Percentiles rank a stretch among this genome's conserved stretches.
phyloP scores from a whole-genome alignment of 2,329 filamentous ascomycete genomes.

The Amauroascus verrucosus region DNA sequence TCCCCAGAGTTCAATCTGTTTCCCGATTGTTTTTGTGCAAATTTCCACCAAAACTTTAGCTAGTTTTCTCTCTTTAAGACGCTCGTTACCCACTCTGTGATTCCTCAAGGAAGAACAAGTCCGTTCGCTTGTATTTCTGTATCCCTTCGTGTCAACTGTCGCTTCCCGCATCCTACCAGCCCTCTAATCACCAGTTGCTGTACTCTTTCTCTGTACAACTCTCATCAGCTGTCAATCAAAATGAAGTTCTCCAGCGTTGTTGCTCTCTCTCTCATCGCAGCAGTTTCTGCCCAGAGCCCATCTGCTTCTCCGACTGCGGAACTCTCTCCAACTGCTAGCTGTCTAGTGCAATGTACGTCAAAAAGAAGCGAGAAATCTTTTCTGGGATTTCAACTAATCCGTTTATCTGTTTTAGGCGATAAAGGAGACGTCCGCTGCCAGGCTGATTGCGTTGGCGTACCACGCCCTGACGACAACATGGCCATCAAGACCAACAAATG shows the following conservation, averaged over 20 bases:
- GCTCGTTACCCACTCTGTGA: conserved; percentile 6
- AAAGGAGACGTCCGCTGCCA: conserved; percentile 42
- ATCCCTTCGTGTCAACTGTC: conserved; percentile 1
- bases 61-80: conserved; percentile 9
- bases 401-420: conserved; percentile 25
- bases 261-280: conserved; percentile 37
- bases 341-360: conserved; percentile 31
- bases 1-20: conserved; percentile 9
- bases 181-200: conserved; percentile 7
- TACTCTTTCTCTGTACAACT: not conserved
- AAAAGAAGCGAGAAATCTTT: not conserved
- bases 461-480: conserved; percentile 43
- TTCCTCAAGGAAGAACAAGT: conserved; percentile 1
- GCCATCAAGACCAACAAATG: conserved; percentile 44
- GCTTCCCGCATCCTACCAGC: not conserved
- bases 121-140: conserved; percentile 5
- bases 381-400: not conserved
- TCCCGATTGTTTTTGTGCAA: conserved; percentile 7
- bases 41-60: conserved; percentile 1
- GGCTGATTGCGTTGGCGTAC: conserved; percentile 42
- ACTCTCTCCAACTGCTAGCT: conserved; percentile 27
- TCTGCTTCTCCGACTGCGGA: conserved; percentile 23
- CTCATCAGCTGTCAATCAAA: conserved; percentile 13
- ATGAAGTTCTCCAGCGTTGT: conserved; percentile 37
- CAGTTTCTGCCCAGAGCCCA: conserved; percentile 36